Evolutionary conservation across 1,284 basidiomycete genomes (phyloP).

Genomic region (Sporisorium iseilematis-ciliati): DNA sequence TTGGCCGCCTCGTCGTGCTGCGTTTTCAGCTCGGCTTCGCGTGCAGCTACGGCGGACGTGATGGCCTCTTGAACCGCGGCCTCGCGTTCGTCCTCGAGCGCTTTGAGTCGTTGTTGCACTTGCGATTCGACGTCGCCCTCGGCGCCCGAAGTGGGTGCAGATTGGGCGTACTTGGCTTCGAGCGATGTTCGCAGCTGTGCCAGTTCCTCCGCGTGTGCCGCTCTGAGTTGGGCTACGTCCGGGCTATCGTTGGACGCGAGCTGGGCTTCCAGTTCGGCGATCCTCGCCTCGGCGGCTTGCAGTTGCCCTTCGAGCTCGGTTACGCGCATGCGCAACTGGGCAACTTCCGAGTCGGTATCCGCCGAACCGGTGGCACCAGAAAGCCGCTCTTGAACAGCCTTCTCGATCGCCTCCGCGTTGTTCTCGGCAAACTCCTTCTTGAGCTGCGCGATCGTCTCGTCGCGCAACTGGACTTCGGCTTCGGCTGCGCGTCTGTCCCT

Average conservation of each 20-base stretch:
- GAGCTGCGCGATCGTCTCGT: conserved; percentile 49
- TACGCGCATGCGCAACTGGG: conserved; percentile 44
- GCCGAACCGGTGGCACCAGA: conserved; percentile 9
- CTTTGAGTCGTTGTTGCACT: conserved; percentile 48
- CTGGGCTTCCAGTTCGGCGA: conserved; percentile 49
- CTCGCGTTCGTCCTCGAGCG: conserved; percentile 50
- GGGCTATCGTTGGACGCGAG: conserved; percentile 27
- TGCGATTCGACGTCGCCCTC: conserved; percentile 38
- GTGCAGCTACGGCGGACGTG: conserved; percentile 56
- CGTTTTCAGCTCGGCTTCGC: conserved; percentile 60
- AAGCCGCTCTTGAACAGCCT: conserved; percentile 50
- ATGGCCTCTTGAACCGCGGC: conserved; percentile 42
- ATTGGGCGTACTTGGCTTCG: conserved; percentile 35
- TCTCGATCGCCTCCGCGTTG: conserved; percentile 56
- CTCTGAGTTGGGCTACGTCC: conserved; percentile 44
- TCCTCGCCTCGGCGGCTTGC: conserved; percentile 40
- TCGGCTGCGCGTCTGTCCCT: conserved; percentile 44
- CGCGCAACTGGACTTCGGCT: conserved; percentile 52
- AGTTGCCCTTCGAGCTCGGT: conserved; percentile 61
- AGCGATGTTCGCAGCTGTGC: conserved; percentile 34
- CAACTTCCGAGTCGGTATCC: conserved; percentile 25
- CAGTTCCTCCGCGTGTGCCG: conserved; percentile 46
- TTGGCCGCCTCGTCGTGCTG: conserved; percentile 60
- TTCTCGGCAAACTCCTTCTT: conserved; percentile 52
- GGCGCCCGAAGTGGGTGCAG: not conserved